Percentiles rank a stretch among this genome's conserved stretches.
phyloP scores from a whole-genome alignment of 2,329 filamentous ascomycete species.

The Xylaria sp. region DNA sequence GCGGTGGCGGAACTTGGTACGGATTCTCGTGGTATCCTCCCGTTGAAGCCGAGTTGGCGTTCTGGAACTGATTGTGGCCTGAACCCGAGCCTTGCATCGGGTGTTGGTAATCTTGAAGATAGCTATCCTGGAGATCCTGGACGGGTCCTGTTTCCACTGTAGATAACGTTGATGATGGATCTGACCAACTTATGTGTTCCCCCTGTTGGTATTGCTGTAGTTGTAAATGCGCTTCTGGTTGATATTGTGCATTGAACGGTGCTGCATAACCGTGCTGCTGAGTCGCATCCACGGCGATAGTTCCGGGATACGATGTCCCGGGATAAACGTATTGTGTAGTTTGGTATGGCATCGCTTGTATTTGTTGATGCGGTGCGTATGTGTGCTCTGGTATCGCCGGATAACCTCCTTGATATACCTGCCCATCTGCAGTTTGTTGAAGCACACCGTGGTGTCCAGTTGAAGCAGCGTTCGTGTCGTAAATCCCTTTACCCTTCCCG shows the following conservation, averaged over 20 bases:
- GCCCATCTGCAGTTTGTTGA: slow-evolving; percentile 11
- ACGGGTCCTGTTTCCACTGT: slow-evolving; percentile 3
- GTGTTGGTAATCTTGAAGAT: slow-evolving; percentile 28
- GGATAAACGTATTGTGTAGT: slow-evolving; percentile 16
- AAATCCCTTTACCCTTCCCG: slow-evolving; percentile 16
- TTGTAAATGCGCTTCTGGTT: slow-evolving; percentile 8
- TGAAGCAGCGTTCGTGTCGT: slow-evolving; percentile 21
- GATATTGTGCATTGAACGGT: slow-evolving; percentile 28
- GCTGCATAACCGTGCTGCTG: slow-evolving; percentile 27
- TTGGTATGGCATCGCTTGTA: slow-evolving; percentile 4
- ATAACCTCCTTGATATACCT: slow-evolving; percentile 17
- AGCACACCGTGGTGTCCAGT: neutral
- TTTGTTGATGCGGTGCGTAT: slow-evolving; percentile 25
- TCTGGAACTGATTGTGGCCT: slow-evolving; percentile 18
- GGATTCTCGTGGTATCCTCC: neutral
- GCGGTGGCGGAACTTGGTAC: slow-evolving; percentile 26
- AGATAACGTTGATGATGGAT: slow-evolving; percentile 10
- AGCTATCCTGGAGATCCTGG: slow-evolving; percentile 17
- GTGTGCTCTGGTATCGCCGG: slow-evolving; percentile 23
- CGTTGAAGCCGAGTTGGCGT: neutral
- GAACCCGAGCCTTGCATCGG: neutral
- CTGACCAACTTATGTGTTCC: slow-evolving; percentile 9
- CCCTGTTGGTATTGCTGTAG: slow-evolving; percentile 13
- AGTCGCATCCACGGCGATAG: slow-evolving; percentile 1
- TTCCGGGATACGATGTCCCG: slow-evolving; percentile 16